Evolutionary conservation across 164 flowering plant species (phyloP).

Genomic region (Liquidambar formosana): DNA sequence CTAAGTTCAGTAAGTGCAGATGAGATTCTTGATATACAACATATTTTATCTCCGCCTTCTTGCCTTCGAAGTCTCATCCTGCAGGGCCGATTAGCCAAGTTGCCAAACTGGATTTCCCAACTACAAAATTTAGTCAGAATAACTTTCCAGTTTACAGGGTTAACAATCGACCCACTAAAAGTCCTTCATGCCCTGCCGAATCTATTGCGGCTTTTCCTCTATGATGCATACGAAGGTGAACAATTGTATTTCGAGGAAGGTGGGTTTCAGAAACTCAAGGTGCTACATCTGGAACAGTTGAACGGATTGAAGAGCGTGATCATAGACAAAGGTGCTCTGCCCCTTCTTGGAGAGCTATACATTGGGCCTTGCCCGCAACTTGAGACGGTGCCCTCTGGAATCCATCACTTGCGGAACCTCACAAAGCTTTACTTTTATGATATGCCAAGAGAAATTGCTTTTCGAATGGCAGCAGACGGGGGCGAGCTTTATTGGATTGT

Average conservation of each 20-base stretch:
- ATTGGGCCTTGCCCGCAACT: no score
- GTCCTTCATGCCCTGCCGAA: conserved; percentile 12
- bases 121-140: background rate
- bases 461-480: no score
- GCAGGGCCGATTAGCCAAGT: conserved; percentile 2
- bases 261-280: conserved; percentile 17
- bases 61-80: conserved; percentile 2
- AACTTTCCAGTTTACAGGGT: background rate
- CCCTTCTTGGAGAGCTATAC: no score
- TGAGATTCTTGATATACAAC: conserved; percentile 7
- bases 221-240: background rate
- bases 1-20: background rate
- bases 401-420: conserved; percentile 2
- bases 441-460: no score
- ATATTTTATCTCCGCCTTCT: background rate
- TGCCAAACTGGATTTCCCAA: conserved; percentile 20
- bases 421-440: no score
- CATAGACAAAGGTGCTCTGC: no score
- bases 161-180: conserved; percentile 2
- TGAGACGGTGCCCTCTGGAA: conserved; percentile 11
- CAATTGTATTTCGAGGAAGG: background rate
- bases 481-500: no score
- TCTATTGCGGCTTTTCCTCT: background rate
- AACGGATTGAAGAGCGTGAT: background rate
- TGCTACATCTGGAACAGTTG: background rate